Percentiles rank a stretch among this genome's conserved stretches.
phyloP scores from a whole-genome alignment of 192 early-diverging fungal species.

The Umbelopsis sp. region DNA sequence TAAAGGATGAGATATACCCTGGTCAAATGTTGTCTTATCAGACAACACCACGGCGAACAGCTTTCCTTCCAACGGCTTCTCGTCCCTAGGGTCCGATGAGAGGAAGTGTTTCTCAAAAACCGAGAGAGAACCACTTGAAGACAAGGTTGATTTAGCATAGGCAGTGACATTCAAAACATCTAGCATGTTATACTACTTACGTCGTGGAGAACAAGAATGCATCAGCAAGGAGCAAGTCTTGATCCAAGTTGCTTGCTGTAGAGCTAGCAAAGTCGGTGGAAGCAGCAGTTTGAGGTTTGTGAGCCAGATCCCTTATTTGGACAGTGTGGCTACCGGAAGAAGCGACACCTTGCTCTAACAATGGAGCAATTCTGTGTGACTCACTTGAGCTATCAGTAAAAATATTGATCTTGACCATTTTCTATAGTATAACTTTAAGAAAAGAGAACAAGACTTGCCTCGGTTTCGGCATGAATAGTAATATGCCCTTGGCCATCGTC shows the following conservation, averaged over 20 bases:
- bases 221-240: constrained; percentile 7
- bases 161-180: too few relatives aligned
- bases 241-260: constrained; percentile 14
- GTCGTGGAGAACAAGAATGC: constrained; percentile 17
- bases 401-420: constrained; percentile 21
- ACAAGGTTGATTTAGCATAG: not conserved
- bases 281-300: not conserved
- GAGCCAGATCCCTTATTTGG: constrained; percentile 5
- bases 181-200: constrained; percentile 4
- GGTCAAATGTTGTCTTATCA: constrained; percentile 25
- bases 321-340: not conserved
- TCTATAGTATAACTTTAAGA: not conserved
- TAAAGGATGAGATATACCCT: constrained; percentile 6
- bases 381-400: constrained; percentile 21
- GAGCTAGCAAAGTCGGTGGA: not conserved
- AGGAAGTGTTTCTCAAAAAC: constrained; percentile 26
- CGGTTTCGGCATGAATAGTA: too few relatives aligned
- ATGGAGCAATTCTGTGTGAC: not conserved
- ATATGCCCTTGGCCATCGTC: too few relatives aligned
- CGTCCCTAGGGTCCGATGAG: not conserved
- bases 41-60: constrained; percentile 7
- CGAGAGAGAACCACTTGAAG: constrained; percentile 12
- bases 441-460: not conserved
- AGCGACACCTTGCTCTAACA: constrained; percentile 17
- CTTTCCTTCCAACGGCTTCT: constrained; percentile 22